Conservation (phyloP, 192 early-diverging fungal species). For the Backusella morwellensis region DNA sequence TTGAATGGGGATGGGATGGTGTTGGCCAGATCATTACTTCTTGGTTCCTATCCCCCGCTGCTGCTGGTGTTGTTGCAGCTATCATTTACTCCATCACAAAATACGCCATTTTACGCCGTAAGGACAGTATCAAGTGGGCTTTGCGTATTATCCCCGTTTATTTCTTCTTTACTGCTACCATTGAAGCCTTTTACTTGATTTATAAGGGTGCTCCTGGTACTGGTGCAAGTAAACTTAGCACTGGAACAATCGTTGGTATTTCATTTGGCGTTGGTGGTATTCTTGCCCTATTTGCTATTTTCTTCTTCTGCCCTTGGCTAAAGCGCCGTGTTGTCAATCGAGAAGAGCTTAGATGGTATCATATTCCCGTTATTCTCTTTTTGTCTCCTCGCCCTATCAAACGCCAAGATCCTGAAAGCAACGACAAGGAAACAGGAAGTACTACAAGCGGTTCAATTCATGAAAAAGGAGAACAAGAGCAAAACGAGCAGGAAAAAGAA, state of each 20-base stretch:
- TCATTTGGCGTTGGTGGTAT: constrained; percentile 57
- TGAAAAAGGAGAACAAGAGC: constrained; percentile 18
- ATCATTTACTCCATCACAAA: constrained; percentile 67
- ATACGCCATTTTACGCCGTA: constrained; percentile 56
- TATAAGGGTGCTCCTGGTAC: constrained; percentile 63
- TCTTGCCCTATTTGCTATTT: constrained; percentile 52
- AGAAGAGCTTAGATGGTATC: constrained; percentile 74
- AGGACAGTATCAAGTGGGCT: constrained; percentile 65
- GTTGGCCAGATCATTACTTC: constrained; percentile 63
- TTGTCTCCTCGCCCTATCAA: constrained; percentile 50
- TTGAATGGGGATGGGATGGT: constrained; percentile 59
- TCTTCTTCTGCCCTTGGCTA: constrained; percentile 70
- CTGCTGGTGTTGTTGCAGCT: constrained; percentile 63
- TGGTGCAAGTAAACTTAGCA: constrained; percentile 33
- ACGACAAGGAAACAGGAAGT: constrained; percentile 20
- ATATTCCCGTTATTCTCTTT: constrained; percentile 59
- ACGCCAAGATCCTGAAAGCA: constrained; percentile 13
- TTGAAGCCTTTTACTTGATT: constrained; percentile 69
- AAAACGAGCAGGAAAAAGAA: constrained; percentile 18
- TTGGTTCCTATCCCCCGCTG: constrained; percentile 73
- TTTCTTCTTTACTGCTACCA: constrained; percentile 62
- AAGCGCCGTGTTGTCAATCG: constrained; percentile 59
- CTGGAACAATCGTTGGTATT: constrained; percentile 59
- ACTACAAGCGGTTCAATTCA: constrained; percentile 12
- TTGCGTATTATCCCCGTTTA: constrained; percentile 68